Conservation (phyloP, 2,329 filamentous ascomycete species). For the Pseudogymnoascus sp. region DNA sequence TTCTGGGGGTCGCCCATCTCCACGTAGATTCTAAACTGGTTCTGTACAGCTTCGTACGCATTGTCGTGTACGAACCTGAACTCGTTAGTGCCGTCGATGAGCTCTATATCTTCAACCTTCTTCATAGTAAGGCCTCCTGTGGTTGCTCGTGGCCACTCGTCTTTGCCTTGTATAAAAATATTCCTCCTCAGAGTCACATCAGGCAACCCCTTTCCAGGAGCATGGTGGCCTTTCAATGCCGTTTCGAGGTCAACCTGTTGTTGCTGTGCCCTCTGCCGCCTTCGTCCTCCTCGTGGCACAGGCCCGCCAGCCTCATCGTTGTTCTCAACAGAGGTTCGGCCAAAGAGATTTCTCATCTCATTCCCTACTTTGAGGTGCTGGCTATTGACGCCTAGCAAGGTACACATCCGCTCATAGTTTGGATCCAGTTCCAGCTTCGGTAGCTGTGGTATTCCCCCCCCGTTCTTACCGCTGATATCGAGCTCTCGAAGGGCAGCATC, state of each 20-base stretch:
- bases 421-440: conserved; percentile 27
- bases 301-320: conserved; percentile 41
- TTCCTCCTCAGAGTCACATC: conserved; percentile 57
- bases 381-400: conserved; percentile 56
- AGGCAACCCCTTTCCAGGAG: conserved; percentile 49
- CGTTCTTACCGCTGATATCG: conserved; percentile 35
- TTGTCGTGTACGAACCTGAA: conserved; percentile 74
- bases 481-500: conserved; percentile 58
- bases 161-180: conserved; percentile 63
- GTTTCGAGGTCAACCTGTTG: conserved; percentile 39
- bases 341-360: conserved; percentile 79
- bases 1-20: conserved; percentile 76
- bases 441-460: conserved; percentile 13
- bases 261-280: conserved; percentile 37
- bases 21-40: conserved; percentile 72
- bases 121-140: conserved; percentile 82
- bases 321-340: conserved; percentile 53
- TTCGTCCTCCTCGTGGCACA: conserved; percentile 34
- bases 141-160: conserved; percentile 63
- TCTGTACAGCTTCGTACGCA: conserved; percentile 68
- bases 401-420: conserved; percentile 42
- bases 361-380: conserved; percentile 78
- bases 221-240: conserved; percentile 36
- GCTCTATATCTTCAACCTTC: conserved; percentile 41
- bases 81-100: conserved; percentile 54